phyloP scores from a whole-genome alignment of 2,329 filamentous ascomycete species.

The Curvularia eragrostidis region DNA sequence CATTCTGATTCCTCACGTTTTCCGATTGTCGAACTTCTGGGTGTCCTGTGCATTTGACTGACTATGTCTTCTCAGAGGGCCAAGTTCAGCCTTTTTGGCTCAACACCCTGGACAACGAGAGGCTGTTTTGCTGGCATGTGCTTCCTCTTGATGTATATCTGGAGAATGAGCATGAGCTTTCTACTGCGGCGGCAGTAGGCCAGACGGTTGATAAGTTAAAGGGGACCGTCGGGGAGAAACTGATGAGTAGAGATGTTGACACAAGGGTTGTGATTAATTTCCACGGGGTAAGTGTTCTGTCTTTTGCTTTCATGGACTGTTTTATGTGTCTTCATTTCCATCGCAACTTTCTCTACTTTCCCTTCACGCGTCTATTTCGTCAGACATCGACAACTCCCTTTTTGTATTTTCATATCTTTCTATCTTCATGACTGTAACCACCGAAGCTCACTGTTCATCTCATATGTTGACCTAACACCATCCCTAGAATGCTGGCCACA shows the following conservation, averaged over 20 bases:
- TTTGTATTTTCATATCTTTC: not conserved
- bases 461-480: not conserved
- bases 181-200: slow-evolving; percentile 39
- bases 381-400: not conserved
- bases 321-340: not conserved
- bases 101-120: slow-evolving; percentile 75
- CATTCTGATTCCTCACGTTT: not conserved
- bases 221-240: slow-evolving; percentile 57
- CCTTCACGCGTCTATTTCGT: not conserved
- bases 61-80: slow-evolving; percentile 62
- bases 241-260: slow-evolving; percentile 59
- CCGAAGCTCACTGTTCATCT: not conserved
- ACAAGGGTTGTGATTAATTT: slow-evolving; percentile 65
- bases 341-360: slow-evolving; percentile 1
- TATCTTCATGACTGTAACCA: not conserved
- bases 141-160: slow-evolving; percentile 79
- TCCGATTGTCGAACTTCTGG: not conserved
- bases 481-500: slow-evolving; percentile 78
- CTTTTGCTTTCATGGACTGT: not conserved
- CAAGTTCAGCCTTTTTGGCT: slow-evolving; percentile 89
- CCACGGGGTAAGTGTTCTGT: slow-evolving; percentile 63
- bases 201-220: slow-evolving; percentile 56
- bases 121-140: slow-evolving; percentile 88
- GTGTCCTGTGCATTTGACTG: not conserved
- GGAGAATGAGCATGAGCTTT: slow-evolving; percentile 69